Conservation (phyloP, 1,139 yeast genomes). For the Geotrichum restrictum region DNA sequence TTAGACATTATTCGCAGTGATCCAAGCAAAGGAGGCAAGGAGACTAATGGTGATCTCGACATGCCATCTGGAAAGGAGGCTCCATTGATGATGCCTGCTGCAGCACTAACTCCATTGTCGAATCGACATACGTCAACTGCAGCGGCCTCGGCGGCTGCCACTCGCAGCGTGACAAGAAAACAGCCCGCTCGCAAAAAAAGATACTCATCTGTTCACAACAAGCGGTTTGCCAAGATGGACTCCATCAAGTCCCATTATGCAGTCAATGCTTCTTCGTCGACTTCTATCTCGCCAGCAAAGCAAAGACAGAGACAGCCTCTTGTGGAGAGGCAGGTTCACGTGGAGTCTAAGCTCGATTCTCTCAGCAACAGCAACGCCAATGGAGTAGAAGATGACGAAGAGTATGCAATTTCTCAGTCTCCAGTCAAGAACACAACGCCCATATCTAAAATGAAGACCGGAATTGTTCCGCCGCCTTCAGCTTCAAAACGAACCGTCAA, state of each 20-base stretch:
- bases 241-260: constrained; percentile 31
- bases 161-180: constrained; percentile 14
- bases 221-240: constrained; percentile 35
- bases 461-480: background rate
- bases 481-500: constrained; percentile 20
- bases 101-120: background rate
- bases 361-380: background rate
- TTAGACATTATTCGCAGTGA: constrained; percentile 2
- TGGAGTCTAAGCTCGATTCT: background rate
- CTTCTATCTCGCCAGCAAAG: background rate
- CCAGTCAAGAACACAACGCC: no score
- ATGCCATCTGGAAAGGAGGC: background rate
- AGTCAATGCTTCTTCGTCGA: background rate
- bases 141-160: constrained; percentile 24
- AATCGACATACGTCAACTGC: constrained; percentile 16
- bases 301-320: background rate
- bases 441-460: no score
- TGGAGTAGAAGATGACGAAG: background rate
- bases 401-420: background rate
- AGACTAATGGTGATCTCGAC: background rate
- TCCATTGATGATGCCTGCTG: constrained; percentile 1
- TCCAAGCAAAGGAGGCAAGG: constrained; percentile 2
- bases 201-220: constrained; percentile 32
- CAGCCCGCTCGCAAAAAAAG: constrained; percentile 26
- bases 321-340: background rate